A percentile compares a stretch with the other conserved stretches of the same genome.
These are phyloP conservation scores for Chrysoporthe deuterocubensis DNA, from an alignment of 2,329 filamentous ascomycete species.

Conservation along the genomic window DNA sequence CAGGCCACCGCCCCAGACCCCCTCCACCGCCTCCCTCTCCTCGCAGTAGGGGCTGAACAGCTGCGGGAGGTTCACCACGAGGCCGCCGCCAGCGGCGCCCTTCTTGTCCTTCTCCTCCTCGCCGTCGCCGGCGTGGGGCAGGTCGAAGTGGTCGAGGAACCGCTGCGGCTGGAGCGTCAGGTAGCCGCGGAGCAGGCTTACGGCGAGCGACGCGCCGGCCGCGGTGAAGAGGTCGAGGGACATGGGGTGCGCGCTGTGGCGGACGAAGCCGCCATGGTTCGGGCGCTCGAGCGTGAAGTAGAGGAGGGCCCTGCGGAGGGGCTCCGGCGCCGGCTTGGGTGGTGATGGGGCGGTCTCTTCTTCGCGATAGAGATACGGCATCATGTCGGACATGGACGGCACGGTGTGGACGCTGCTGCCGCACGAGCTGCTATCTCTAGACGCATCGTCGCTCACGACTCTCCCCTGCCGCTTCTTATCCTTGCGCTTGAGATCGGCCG, in stretches of 20 bases:
- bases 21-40: neutral
- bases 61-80: constrained; percentile 4
- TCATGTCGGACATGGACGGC: too few species aligned
- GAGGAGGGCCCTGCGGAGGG: neutral
- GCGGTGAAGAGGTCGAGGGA: neutral
- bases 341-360: neutral
- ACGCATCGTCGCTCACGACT: neutral
- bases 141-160: neutral
- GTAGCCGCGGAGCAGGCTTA: neutral
- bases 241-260: neutral
- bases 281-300: constrained; percentile 7
- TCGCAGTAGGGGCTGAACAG: neutral
- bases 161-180: neutral
- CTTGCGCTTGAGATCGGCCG: neutral
- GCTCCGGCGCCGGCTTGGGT: neutral
- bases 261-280: constrained; percentile 5
- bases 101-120: too few species aligned
- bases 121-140: neutral
- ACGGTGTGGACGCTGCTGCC: constrained; percentile 11
- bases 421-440: neutral
- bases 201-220: neutral
- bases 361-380: neutral
- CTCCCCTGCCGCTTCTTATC: neutral
- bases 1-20: neutral
- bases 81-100: neutral